Evolutionary conservation across 148 eudicot species (phyloP), one percentile per base, ranked within the genome.

Genomic region (Silene conica): DNA sequence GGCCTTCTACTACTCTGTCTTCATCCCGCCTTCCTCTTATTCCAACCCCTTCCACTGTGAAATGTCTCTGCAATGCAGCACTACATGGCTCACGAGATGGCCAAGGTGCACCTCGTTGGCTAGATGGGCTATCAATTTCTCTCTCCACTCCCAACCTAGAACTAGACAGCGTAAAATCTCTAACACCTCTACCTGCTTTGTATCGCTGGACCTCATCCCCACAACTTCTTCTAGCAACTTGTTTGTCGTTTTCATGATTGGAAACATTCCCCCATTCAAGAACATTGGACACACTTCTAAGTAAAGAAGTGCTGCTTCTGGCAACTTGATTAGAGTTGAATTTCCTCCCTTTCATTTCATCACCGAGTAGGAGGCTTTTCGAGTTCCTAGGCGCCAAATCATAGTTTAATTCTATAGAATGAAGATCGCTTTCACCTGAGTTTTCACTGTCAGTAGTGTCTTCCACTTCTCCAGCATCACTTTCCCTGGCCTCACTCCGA

Each of bases 361-460:
- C 55, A 50, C 9, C 55, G 55, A 50, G 14, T 12, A 50, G 16
- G 16, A 50, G 18, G 4, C 55, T 80, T 38, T 76, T 83, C 25
- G 70, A 78, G 52, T 80, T 61, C 31, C 63, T 77, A 63, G 76
- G 82, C 48, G 43, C 55, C 55, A 12, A 15, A 13, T 50, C 55
- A 50, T 50, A 73, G 70, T 77, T 87, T 63, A 91, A 72, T 63
- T 87, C 98, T 63, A 89, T 78, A 1, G 92, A 88, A 81, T 85
- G 89, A 78, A 86, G 90, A 79, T 91, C 98, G 73, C 93, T 88
- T 73, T 86, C 92, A 48, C 45, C 81, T 0, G 88, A 86, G 54
- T 79, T 85, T 63, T 83, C 94, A 67, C 86, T 90, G 70, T 81
- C 89, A 2, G 76, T 74, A 28, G 16, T 15, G 16, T 50, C 55